Evolutionary conservation across 129 eudicot genomes (phyloP).

Genomic region (Sambucus nigra): DNA sequence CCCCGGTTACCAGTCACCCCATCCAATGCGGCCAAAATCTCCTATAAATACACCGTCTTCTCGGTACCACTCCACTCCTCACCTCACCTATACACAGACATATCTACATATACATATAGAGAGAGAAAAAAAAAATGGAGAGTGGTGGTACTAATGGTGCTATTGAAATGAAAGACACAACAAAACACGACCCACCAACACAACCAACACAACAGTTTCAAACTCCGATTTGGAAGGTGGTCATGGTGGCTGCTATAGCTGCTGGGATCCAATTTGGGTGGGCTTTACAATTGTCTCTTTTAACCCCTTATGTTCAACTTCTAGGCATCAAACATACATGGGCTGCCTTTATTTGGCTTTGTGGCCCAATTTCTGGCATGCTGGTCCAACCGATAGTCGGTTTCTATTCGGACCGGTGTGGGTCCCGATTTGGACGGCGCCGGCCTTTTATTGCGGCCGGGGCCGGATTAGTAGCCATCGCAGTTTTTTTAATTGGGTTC

Average conservation of each 20-base stretch:
- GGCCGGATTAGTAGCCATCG: conserved; percentile 42
- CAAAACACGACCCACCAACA: conserved; percentile 1
- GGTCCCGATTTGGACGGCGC: conserved; percentile 77
- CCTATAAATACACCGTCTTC: no score
- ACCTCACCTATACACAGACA: no score
- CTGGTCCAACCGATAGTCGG: conserved; percentile 87
- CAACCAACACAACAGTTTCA: neutral
- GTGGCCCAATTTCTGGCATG: conserved; percentile 93
- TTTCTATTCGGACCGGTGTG: conserved; percentile 60
- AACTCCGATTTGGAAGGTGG: conserved; percentile 24
- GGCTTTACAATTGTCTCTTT: conserved; percentile 86
- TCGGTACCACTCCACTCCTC: no score
- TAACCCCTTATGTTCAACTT: conserved; percentile 86
- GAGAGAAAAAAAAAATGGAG: neutral
- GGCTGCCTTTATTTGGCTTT: conserved; percentile 84
- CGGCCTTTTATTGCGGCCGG: conserved; percentile 85
- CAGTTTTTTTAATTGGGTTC: conserved; percentile 75
- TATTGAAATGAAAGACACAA: no score
- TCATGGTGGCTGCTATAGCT: conserved; percentile 69
- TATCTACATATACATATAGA: no score
- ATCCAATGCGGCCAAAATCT: no score
- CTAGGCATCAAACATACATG: conserved; percentile 69
- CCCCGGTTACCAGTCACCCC: no score
- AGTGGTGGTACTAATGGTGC: no score
- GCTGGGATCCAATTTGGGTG: conserved; percentile 96